Evolutionary conservation across 768 basidiomycete genomes (phyloP), one percentile per base, ranked within the genome.

Genomic region (Rhodotorula babjevae): DNA sequence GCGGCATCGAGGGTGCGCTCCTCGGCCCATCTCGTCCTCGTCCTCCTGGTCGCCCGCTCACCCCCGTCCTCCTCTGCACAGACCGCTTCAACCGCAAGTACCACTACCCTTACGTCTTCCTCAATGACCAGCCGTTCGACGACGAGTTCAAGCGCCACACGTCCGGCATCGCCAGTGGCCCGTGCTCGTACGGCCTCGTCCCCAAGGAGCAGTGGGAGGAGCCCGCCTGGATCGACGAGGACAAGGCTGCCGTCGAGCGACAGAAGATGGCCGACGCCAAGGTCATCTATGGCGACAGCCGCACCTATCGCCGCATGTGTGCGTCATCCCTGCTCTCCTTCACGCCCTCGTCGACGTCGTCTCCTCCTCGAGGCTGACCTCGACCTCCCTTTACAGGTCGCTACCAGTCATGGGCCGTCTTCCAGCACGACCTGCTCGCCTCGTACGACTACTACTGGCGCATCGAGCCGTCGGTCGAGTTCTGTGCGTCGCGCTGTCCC

Each of bases 401-500:
- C 18, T 96, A 71, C 49, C 62, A 49, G 19, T 36, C 25, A 31
- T 91, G 90, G 12, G 91, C 90, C 83, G 92, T 93, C 83, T 92
- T 87, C 83, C 84, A 86, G 55, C 92, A 94, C 74, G 87, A 88
- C 69, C 82, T 93, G 11, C 82, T 93, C 58, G 84, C 87, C 72
- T 83, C 86, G 42, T 92, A 88, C 81, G 86, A 74, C 23, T 94
- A 92, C 81, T 93, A 94, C 81, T 94, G 92, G 92, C 87, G 90
- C 75, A 86, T 93, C 36, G 90, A 92, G 88, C 92, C 92, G 14
- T 85, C 85, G 68, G 87, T 93, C 67, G 87, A 88, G 78, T 88
- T 87, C 79, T 93, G 90, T 82, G 92, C 90, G 77, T 88, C 91
- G 61, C 25, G 5, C 23, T 33, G 2, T 12, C 11, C 31, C 15